Evolutionary conservation across 2,329 filamentous ascomycete species (phyloP), one percentile per base, ranked within the genome.

Genomic region (Colletotrichum lentis): DNA sequence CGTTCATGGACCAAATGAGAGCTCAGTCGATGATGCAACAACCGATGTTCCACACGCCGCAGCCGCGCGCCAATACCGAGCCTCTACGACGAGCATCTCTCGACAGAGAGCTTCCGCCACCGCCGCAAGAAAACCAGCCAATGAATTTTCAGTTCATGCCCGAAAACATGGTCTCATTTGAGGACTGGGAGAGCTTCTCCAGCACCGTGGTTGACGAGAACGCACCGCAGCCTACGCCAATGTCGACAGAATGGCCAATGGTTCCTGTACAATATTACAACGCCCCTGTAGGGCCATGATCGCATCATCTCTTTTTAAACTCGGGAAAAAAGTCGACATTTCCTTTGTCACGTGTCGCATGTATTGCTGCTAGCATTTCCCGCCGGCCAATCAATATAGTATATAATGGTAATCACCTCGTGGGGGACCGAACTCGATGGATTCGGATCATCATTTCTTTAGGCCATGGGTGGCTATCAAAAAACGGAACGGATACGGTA

Each of bases 61-160:
- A 69, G 18, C 57, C 56, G 22, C 68, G 70, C 18, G 59, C 64
- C 3, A 57, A 62, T 27, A 59, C 68, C 37, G 70, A 71, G 46
- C 49, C 70, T 39, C 54, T 70, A 22, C 57, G 61, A 24, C 49
- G 68, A 20, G 64, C 69, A 16, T 70, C 70, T 18, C 70, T 71
- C 4, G 70, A 71, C 12, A 69, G 70, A 24, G 70, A 71, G 47
- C 61, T 71, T 18, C 70, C 70, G 4, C 64, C 70, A 24, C 70
- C 70, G n/a, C 70, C 70, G 8, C 70, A 59, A 53, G 70, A 71
- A 49, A 52, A 62, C 2, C 61, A 53, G 27, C 70, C 77, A 31
- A 82, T 83, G 79, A 80, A 81, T 52, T 82, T 82, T 71, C 80
- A 82, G 60, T 82, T 79, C 69, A 78, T 80, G 37, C 75, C 80